Percentiles rank a stretch among this genome's conserved stretches.
These are phyloP conservation scores for Trypanosoma vivax DNA, from an alignment of 208 protist genomes.

Conservation along the genomic window DNA sequence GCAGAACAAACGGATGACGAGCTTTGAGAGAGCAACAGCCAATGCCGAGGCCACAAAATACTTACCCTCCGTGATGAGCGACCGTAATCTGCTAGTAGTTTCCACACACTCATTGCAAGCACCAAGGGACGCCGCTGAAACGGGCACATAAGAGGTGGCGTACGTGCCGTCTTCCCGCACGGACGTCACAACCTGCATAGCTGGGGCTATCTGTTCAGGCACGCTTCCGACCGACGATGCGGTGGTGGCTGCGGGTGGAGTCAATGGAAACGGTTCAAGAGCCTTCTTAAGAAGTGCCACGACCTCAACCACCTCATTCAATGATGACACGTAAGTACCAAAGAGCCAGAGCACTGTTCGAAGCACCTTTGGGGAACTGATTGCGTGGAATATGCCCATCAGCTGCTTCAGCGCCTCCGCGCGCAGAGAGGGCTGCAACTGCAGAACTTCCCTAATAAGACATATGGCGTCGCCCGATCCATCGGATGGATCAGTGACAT, in stretches of 20 bases:
- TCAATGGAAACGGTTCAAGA: conserved; percentile 57
- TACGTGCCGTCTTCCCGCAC: conserved; percentile 93
- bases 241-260: conserved; percentile 28
- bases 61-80: conserved; percentile 77
- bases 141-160: conserved; percentile 68
- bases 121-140: conserved; percentile 2
- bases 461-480: conserved; percentile 88
- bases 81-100: conserved; percentile 36
- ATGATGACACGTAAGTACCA: conserved; percentile 71
- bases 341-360: conserved; percentile 92
- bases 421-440: conserved; percentile 85
- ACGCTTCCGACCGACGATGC: conserved; percentile 19
- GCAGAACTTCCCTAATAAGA: conserved; percentile 93
- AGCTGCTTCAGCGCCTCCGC: conserved; percentile 47
- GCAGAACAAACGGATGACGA: conserved; percentile 79
- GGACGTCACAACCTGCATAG: conserved; percentile 55
- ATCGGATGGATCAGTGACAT: conserved; percentile 75
- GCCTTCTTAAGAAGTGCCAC: conserved; percentile 32
- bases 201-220: conserved; percentile 5
- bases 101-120: neutral
- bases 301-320: conserved; percentile 56
- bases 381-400: conserved; percentile 44
- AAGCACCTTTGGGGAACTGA: conserved; percentile 58
- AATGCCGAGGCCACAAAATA: conserved; percentile 92
- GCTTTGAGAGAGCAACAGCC: conserved; percentile 89